Base-by-base conservation (phyloP, 2,329 filamentous ascomycete species). In the Fusarium stilboides region DNA sequence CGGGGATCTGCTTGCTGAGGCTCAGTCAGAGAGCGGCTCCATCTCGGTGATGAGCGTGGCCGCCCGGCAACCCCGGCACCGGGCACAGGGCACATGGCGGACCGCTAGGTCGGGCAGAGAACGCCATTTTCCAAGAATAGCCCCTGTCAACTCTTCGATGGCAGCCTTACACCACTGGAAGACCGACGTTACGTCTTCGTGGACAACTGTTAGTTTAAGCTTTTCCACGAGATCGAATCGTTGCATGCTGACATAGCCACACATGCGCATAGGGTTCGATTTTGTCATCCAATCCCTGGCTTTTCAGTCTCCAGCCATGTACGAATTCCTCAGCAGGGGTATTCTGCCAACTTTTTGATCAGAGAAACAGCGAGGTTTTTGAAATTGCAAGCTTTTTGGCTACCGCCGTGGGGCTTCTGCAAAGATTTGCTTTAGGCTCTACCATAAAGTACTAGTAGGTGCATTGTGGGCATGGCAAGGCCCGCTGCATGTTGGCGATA, bases 71-170 rank as follows among this genome's bases (percentile, higher is more conserved):
- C 39, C 50, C 72, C 72, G 72, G 71, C 62, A 65, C 52, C 52
- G 62, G 62, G 57, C 65, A 63, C 49, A 55, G 62, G 57, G 59
- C 72, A 62, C 49, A 57, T 52, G 55, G 63, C 43, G 57, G 53
- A 51, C 54, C 60, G 47, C 71, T 62, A 69, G 57, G 54, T 56
- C 37, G 51, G 64, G 50, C 33, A 45, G 57, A 63, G 66, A 57
- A 67, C 61, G 61, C 59, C 57, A 60, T 64, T 50, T 70, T 68
- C 67, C 72, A 74, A 74, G 66, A 74, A 74, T 74, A 74, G 72
- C 65, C 63, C 64, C 57, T 65, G 58, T 60, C 66, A 59, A 52
- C 45, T 59, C 40, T 54, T 54, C 31, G 53, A 50, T 52, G 51
- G 47, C 31, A 66, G 62, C 53, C 52, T 68, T 58, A 57, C 55